These are phyloP conservation scores for Mariannaea sp. DNA, from an alignment of 2,329 filamentous ascomycete genomes.

Conservation along the genomic window DNA sequence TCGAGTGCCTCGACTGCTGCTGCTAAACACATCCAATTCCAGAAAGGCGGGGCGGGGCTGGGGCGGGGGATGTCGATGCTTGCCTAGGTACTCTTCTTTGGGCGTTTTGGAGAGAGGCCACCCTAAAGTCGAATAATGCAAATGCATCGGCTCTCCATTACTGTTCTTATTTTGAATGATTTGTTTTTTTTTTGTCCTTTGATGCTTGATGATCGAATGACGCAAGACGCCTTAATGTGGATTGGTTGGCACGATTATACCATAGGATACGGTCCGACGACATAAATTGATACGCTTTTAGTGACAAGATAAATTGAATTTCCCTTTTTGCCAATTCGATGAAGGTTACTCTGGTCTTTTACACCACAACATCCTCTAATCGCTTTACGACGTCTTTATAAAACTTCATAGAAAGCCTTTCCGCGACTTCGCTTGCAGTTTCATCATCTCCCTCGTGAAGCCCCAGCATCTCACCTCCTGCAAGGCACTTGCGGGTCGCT, in stretches of 20 bases:
- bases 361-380: conserved; percentile 46
- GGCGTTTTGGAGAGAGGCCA: conserved; percentile 33
- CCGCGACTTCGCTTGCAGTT: conserved; percentile 47
- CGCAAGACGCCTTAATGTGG: neutral
- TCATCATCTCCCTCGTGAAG: conserved; percentile 47
- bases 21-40: conserved; percentile 36
- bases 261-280: neutral
- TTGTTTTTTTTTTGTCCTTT: neutral
- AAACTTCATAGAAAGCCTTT: conserved; percentile 46
- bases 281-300: neutral
- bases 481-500: conserved; percentile 45
- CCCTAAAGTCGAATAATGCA: neutral
- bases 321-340: neutral
- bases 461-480: conserved; percentile 45
- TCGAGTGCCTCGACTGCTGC: conserved; percentile 44
- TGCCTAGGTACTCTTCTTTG: neutral
- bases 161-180: neutral
- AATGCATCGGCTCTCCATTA: neutral
- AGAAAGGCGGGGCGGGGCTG: too few species aligned
- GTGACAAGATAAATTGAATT: too few species aligned
- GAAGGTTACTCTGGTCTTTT: neutral
- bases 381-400: conserved; percentile 53
- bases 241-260: neutral
- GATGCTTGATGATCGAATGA: conserved; percentile 17
- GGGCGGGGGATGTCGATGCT: neutral